Evolutionary conservation across 2,329 filamentous ascomycete genomes (phyloP), one percentile per base, ranked within the genome.

Genomic region (Xylaria sp.): DNA sequence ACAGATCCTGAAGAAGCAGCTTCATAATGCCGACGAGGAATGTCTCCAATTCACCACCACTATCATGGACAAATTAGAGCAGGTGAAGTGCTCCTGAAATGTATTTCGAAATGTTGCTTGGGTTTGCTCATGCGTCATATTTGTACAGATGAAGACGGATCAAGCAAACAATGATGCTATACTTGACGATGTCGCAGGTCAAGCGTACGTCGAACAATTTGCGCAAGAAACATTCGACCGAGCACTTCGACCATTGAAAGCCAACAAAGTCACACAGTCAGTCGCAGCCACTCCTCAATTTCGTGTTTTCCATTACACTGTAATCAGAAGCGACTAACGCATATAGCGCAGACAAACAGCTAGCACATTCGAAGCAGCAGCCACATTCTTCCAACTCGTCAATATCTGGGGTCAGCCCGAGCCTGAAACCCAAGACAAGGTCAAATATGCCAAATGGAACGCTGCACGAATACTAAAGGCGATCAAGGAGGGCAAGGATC

Each of bases 361-460:
- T 68, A 94, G 97, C 78, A 98, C 94, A 0, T 97, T 98, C 74
- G 92, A 94, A 78, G 96, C 97, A 1, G 93, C 96, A 0, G 91
- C 93, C 0, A 97, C 94, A 0, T 98, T 99, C 80, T 90, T 98
- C 76, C 94, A 98, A 74, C 85, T 98, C 5, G 87, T 93, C 65
- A 91, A 91, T 72, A 92, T 97, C 76, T 99, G 95, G 94, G 91
- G 90, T 6, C 82, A 88, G 0, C 83, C 91, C 12, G 93, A 97
- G 41, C 82, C 88, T 0, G 94, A 98, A 77, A 89, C 91, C 23
- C 86, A 90, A 48, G 89, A 94, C 64, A 98, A 97, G 84, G 94
- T 95, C 81, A 98, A 97, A 80, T 99, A 93, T 79, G 94, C 95
- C 51, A 99, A 98, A 81, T 99, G 93, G 87, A 97, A 98, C 80